phyloP scores from a whole-genome alignment of 2,329 filamentous ascomycete species.

The Aspergillus clavatus region DNA sequence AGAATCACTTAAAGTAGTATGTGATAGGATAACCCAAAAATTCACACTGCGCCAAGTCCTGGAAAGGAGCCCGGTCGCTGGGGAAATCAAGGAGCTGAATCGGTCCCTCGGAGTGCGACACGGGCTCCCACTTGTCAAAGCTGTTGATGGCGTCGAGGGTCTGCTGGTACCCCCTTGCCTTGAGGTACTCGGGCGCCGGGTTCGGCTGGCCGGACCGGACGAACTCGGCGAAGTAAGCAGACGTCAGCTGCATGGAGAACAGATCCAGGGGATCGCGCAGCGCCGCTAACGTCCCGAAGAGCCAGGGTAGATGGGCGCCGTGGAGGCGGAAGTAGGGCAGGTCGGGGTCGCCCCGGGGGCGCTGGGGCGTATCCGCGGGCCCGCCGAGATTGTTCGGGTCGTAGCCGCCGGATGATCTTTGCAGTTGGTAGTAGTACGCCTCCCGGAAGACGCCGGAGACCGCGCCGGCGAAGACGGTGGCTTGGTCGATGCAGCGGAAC shows the following conservation, averaged over 20 bases:
- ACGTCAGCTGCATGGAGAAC: constrained; percentile 43
- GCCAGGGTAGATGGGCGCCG: constrained; percentile 50
- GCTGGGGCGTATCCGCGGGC: constrained; percentile 35
- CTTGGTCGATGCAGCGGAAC: constrained; percentile 56
- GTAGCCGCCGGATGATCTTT: constrained; percentile 50
- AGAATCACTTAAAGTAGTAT: constrained; percentile 13
- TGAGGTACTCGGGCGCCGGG: constrained; percentile 42
- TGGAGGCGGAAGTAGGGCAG: constrained; percentile 51
- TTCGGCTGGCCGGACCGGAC: constrained; percentile 50
- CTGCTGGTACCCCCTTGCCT: constrained; percentile 44
- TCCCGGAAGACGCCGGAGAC: constrained; percentile 41
- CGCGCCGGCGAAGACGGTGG: constrained; percentile 50
- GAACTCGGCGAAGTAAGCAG: constrained; percentile 50
- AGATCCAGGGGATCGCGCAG: constrained; percentile 50
- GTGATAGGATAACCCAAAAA: constrained; percentile 43
- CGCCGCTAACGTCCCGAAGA: constrained; percentile 49
- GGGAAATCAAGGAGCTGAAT: constrained; percentile 47
- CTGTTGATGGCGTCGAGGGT: constrained; percentile 40
- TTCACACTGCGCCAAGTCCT: constrained; percentile 49
- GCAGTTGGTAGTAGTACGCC: constrained; percentile 57
- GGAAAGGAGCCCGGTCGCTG: constrained; percentile 41
- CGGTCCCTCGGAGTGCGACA: constrained; percentile 18
- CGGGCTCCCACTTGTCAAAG: constrained; percentile 19
- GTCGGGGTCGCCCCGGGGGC: constrained; percentile 45
- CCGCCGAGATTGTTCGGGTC: constrained; percentile 50